phyloP scores from a whole-genome alignment of 2,329 filamentous ascomycete species.

The Hypoxylon sp. region DNA sequence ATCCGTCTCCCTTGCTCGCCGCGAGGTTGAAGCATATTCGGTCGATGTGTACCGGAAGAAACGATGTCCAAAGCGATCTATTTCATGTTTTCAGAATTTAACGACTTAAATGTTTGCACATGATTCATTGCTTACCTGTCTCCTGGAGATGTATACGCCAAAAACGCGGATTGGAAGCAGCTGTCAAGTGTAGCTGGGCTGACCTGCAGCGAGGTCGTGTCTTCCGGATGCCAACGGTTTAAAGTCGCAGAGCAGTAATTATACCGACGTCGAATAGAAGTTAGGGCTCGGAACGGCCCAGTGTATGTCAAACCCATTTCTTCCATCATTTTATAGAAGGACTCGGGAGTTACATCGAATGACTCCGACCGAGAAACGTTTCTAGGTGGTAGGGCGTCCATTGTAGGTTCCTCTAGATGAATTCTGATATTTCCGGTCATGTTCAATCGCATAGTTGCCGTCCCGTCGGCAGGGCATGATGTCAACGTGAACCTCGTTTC shows the following conservation, averaged over 20 bases:
- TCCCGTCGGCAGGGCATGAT: conserved; percentile 55
- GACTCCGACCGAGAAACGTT: conserved; percentile 52
- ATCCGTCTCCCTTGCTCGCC: conserved; percentile 42
- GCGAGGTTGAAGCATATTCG: conserved; percentile 58
- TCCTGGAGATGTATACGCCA: conserved; percentile 59
- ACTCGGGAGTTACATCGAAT: conserved; percentile 50
- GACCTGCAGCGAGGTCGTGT: conserved; percentile 56
- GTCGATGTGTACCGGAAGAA: conserved; percentile 57
- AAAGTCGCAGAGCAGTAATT: conserved; percentile 56
- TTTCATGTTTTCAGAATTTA: conserved; percentile 18
- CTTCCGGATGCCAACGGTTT: conserved; percentile 53
- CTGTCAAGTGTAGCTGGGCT: conserved; percentile 61
- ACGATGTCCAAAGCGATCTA: conserved; percentile 61
- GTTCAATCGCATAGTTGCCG: conserved; percentile 56
- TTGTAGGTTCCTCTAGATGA: conserved; percentile 50
- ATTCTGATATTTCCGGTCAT: conserved; percentile 55
- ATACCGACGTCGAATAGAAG: conserved; percentile 55
- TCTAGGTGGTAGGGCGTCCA: conserved; percentile 51
- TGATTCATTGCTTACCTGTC: conserved; percentile 53
- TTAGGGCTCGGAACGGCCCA: conserved; percentile 57
- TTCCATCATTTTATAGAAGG: conserved; percentile 61
- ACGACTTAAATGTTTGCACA: not conserved
- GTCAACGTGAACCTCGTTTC: conserved; percentile 55
- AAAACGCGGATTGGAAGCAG: conserved; percentile 61
- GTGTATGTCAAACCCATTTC: conserved; percentile 57